A percentile compares a stretch with the other conserved stretches of the same genome.
These are phyloP conservation scores for Hordeum marinum DNA, from an alignment of 176 grass and related monocot species.

Conservation along the genomic window DNA sequence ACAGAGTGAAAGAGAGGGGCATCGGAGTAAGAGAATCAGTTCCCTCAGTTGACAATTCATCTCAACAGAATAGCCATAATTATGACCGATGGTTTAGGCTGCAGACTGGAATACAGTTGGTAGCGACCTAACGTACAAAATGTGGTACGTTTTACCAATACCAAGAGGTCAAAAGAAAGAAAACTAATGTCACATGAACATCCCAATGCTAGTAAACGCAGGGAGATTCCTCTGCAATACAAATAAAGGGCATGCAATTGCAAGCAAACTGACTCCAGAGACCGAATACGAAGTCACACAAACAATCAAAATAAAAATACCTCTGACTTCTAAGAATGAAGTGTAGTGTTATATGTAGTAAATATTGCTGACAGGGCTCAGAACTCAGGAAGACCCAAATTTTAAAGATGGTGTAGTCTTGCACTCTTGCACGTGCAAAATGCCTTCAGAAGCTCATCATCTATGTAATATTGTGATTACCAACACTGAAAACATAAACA, in stretches of 20 bases:
- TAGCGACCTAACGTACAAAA: background rate
- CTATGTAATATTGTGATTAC: background rate
- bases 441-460: background rate
- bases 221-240: background rate
- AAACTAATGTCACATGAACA: background rate
- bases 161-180: background rate
- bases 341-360: background rate
- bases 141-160: background rate
- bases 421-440: background rate
- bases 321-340: background rate
- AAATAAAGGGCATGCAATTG: background rate
- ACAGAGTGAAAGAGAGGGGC: background rate
- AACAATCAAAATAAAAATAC: background rate
- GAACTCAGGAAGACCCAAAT: background rate
- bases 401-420: background rate
- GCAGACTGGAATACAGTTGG: background rate
- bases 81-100: background rate
- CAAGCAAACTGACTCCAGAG: background rate
- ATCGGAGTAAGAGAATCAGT: background rate
- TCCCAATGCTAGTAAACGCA: background rate
- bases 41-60: background rate
- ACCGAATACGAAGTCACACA: background rate
- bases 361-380: background rate
- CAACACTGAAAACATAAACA: background rate
- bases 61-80: slow-evolving; percentile 1